Evolutionary conservation across 2,329 filamentous ascomycete species (phyloP), one percentile per base, ranked within the genome.

Genomic region (Spiromastix sp.): DNA sequence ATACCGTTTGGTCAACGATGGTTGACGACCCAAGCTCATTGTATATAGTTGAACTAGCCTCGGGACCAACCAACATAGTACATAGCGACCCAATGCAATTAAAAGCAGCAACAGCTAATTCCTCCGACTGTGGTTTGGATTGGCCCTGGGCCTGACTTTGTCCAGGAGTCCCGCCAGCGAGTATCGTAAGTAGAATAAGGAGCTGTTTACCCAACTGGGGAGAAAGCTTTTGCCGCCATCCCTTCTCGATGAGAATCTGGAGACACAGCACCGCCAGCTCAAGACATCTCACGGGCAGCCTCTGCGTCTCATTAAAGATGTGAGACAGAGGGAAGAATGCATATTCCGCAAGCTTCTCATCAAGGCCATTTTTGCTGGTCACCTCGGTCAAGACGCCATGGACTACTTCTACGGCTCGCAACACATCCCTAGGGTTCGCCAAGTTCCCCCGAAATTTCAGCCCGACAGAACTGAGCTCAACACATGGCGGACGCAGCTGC

Each of bases 311-410:
- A 39, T 85, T 79, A 48, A 98, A 79, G 25, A 96, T 76, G 47
- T 91, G 81, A 1, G 85, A 86, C 0, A 98, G 66, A 0, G 91
- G 91, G 43, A 95, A 94, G 66, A 96, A 96, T 51, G 83, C 73
- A 66, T 96, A 98, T 63, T 95, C 87, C 10, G 87, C 85, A 12
- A 96, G 65, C 55, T 86, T 89, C 34, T 79, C 71, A 55, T 95
- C 85, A 12, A 96, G 54, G 1, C 54, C 48, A 43, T 58, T 49
- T 22, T 61, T 55, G 5, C 48, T 49, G 15, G 52, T 47, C 11
- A 77, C 55, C 11, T 55, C 53, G 5, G 53, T 44, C 8, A 70
- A 47, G 2, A 52, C 49, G 13, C 43, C 35, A 31, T 59, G 52
- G 4, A 78, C 50, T 1, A 54, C 48, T 32, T 67, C 59, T 15